These are phyloP conservation scores for Botrytis porri DNA, from an alignment of 2,329 filamentous ascomycete genomes.

Conservation along the genomic window DNA sequence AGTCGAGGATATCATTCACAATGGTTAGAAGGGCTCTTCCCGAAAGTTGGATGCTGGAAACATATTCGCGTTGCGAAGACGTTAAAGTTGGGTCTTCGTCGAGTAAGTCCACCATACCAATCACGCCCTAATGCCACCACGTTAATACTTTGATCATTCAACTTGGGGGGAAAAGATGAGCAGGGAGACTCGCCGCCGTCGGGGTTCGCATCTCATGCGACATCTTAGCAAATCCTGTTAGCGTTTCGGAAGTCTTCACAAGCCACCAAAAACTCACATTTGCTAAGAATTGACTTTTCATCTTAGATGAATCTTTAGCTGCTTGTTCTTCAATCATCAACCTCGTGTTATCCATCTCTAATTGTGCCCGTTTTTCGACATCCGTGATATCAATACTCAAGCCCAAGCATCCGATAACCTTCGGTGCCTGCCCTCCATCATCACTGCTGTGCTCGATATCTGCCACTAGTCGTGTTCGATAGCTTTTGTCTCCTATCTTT, in stretches of 20 bases:
- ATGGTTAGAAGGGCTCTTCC: slow-evolving; percentile 44
- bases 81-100: slow-evolving; percentile 29
- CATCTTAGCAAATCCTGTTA: slow-evolving; percentile 26
- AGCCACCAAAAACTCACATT: slow-evolving; percentile 24
- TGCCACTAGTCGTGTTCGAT: slow-evolving; percentile 29
- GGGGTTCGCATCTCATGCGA: slow-evolving; percentile 34
- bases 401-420: slow-evolving; percentile 29
- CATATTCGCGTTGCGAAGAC: slow-evolving; percentile 29
- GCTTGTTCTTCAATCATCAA: slow-evolving; percentile 30
- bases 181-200: slow-evolving; percentile 27
- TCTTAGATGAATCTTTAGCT: slow-evolving; percentile 30
- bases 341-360: slow-evolving; percentile 30
- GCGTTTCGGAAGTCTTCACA: neutral
- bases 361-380: slow-evolving; percentile 26
- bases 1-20: slow-evolving; percentile 68
- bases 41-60: slow-evolving; percentile 30
- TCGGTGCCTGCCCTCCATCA: slow-evolving; percentile 27
- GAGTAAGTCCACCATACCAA: slow-evolving; percentile 33
- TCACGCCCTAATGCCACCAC: slow-evolving; percentile 26
- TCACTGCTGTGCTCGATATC: slow-evolving; percentile 27
- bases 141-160: slow-evolving; percentile 1
- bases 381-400: slow-evolving; percentile 33
- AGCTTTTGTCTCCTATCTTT: slow-evolving; percentile 23
- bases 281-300: slow-evolving; percentile 33
- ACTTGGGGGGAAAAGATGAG: neutral